Percentiles rank a stretch among this genome's conserved stretches.
These are phyloP conservation scores for Nadsonia commutata DNA, from an alignment of 1,139 yeast genomes.

Conservation along the genomic window DNA sequence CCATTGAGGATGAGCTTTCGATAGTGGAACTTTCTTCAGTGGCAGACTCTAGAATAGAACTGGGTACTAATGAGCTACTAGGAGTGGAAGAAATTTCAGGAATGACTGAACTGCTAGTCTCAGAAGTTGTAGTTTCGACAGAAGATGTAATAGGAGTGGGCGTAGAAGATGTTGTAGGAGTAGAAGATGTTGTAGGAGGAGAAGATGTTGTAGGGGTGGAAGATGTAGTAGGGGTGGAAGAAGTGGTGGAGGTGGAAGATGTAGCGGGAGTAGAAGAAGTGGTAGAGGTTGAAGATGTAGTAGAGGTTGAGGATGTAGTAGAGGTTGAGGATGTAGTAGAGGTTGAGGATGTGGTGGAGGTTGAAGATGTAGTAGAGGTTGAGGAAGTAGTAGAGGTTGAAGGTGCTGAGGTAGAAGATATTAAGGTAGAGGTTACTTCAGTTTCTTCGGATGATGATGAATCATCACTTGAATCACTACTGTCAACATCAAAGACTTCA, in stretches of 20 bases:
- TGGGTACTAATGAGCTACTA: conserved; percentile 1
- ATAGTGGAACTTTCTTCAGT: not conserved
- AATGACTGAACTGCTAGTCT: conserved; percentile 4
- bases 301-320: conserved; percentile 11
- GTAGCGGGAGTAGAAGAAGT: conserved; percentile 9
- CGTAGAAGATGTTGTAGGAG: conserved; percentile 3
- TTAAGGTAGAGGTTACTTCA: too few species aligned
- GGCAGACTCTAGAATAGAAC: not conserved
- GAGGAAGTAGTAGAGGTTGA: conserved; percentile 14
- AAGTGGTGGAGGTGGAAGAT: conserved; percentile 9
- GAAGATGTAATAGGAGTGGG: conserved; percentile 1
- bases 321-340: conserved; percentile 16
- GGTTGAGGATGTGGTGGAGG: conserved; percentile 16
- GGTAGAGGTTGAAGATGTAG: conserved; percentile 9
- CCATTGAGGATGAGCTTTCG: not conserved
- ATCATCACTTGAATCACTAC: conserved; percentile 1
- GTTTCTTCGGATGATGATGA: conserved; percentile 4
- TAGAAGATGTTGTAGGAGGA: conserved; percentile 13
- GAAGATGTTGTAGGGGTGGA: conserved; percentile 12
- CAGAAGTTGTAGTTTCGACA: conserved; percentile 1
- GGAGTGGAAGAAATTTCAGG: conserved; percentile 4
- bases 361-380: conserved; percentile 10
- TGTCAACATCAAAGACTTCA: conserved; percentile 43
- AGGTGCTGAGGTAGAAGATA: too few species aligned
- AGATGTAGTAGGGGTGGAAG: conserved; percentile 9